A percentile compares a stretch with the other conserved stretches of the same genome.
These are phyloP conservation scores for Metschnikowia amazonensis DNA, from an alignment of 805 yeast species.

Conservation along the genomic window DNA sequence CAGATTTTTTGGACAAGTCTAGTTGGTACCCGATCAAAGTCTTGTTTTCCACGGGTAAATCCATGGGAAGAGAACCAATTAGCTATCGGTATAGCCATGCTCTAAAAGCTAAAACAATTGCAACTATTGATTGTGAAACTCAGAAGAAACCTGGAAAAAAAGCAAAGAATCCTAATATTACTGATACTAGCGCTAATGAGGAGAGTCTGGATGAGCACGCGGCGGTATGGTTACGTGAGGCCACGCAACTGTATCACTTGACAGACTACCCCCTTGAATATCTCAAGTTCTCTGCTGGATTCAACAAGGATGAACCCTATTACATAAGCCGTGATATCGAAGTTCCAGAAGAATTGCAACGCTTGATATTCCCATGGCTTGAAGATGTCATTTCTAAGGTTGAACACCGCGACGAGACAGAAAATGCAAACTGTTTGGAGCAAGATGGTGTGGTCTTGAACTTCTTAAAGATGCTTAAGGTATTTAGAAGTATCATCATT, in stretches of 20 bases:
- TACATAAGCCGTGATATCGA: constrained; percentile 6
- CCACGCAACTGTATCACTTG: neutral
- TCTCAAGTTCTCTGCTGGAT: constrained; percentile 5
- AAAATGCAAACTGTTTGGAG: neutral
- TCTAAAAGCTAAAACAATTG: neutral
- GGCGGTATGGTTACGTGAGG: neutral
- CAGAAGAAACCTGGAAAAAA: neutral
- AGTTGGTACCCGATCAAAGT: constrained; percentile 8
- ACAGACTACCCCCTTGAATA: constrained; percentile 2
- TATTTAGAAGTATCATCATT: constrained; percentile 4
- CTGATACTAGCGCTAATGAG: neutral
- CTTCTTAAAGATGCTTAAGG: constrained; percentile 6
- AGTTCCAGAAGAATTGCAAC: constrained; percentile 3
- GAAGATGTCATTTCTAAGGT: neutral
- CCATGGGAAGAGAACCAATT: neutral
- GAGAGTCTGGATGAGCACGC: neutral
- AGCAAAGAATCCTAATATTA: neutral
- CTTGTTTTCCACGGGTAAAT: neutral
- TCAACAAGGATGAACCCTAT: constrained; percentile 4
- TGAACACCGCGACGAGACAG: neutral
- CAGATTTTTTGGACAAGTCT: constrained; percentile 4
- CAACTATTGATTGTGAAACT: neutral
- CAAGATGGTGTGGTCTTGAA: neutral
- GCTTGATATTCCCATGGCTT: constrained; percentile 8
- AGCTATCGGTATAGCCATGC: neutral